A percentile compares a stretch with the other conserved stretches of the same genome.
Evolutionary conservation across 306 rosid species (phyloP).

Genomic region (Gleditsia sinensis): DNA sequence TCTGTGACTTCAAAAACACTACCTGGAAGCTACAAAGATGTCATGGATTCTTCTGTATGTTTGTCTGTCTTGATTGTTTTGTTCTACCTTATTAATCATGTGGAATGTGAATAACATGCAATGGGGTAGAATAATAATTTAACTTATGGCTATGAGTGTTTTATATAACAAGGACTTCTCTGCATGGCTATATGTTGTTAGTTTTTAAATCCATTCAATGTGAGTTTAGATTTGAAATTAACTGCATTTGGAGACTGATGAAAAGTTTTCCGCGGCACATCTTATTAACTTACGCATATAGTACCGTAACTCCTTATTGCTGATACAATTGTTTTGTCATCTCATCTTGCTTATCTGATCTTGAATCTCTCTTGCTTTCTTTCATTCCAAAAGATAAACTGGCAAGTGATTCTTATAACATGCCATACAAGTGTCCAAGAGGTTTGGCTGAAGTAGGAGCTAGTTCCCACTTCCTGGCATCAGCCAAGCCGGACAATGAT

Average conservation of each 20-base stretch:
- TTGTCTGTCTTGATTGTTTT: not conserved
- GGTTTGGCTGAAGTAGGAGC: slow-evolving; percentile 24
- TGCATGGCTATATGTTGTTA: not conserved
- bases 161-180: not conserved
- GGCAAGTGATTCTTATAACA: not conserved
- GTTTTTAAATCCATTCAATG: no score
- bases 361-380: not conserved
- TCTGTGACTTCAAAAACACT: no score
- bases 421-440: not conserved
- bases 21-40: no score
- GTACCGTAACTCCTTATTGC: not conserved
- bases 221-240: no score
- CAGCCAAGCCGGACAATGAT: not conserved
- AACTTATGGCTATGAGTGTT: not conserved
- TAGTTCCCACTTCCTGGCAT: not conserved
- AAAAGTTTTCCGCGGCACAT: no score
- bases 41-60: not conserved
- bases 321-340: not conserved
- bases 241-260: no score
- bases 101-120: not conserved
- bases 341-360: not conserved
- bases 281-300: not conserved
- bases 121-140: not conserved
- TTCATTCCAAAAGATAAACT: not conserved
- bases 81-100: not conserved